phyloP scores from a whole-genome alignment of 352 stramenopile genomes.

The Aphanomyces cochlioides region DNA sequence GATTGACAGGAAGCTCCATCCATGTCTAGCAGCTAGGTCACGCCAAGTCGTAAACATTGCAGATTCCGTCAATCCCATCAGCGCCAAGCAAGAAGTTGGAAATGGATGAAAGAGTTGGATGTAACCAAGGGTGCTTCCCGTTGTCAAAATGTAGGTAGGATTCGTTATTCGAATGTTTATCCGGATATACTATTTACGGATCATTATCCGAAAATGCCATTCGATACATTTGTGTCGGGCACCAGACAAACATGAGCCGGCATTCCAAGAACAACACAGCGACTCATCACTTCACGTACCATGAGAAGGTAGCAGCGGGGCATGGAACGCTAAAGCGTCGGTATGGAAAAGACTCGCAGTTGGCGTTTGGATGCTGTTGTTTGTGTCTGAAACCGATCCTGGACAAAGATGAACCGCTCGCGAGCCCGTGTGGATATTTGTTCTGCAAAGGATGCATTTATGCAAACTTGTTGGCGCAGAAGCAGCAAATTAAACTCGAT shows the following conservation, averaged over 20 bases:
- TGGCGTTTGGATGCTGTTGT: constrained; percentile 71
- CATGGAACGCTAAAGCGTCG: constrained; percentile 81
- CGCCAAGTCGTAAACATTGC: too few relatives aligned
- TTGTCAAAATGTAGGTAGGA: too few relatives aligned
- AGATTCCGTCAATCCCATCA: too few relatives aligned
- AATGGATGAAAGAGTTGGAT: too few relatives aligned
- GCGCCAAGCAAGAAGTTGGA: too few relatives aligned
- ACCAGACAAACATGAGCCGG: constrained; percentile 48
- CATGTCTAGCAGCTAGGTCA: too few relatives aligned
- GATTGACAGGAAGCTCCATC: too few relatives aligned
- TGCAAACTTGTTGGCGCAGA: constrained; percentile 77
- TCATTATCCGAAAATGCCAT: too few relatives aligned
- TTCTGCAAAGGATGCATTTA: constrained; percentile 89
- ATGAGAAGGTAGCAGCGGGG: constrained; percentile 62
- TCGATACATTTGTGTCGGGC: background rate
- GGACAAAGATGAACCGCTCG: constrained; percentile 53
- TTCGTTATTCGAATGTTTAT: too few relatives aligned
- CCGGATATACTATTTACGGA: too few relatives aligned
- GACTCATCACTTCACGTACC: constrained; percentile 85
- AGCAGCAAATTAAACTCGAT: constrained; percentile 74
- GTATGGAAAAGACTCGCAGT: constrained; percentile 74
- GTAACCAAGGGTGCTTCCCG: too few relatives aligned
- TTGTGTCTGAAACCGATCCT: constrained; percentile 64
- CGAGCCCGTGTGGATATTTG: constrained; percentile 65
- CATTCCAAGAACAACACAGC: constrained; percentile 88